Evolutionary conservation across 257 asterid genomes (phyloP).

Genomic region (Penstemon davidsonii): DNA sequence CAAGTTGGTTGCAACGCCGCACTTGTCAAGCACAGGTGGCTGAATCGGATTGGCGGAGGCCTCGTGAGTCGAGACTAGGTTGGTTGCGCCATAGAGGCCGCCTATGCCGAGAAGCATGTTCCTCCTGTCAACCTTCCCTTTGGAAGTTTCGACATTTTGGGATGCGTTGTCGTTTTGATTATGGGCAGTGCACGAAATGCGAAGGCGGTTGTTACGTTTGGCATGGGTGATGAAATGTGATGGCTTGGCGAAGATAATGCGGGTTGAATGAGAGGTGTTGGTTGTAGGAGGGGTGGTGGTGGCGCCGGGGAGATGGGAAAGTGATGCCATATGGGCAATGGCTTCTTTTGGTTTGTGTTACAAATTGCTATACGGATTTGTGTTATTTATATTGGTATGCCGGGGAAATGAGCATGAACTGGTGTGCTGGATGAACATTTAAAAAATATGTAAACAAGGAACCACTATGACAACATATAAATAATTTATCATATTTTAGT

Average conservation of each 20-base stretch:
- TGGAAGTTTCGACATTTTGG: not conserved
- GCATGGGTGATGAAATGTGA: conserved; percentile 16
- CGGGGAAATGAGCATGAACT: no score
- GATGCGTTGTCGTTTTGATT: conserved; percentile 4
- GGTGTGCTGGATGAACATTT: no score
- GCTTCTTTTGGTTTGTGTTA: no score
- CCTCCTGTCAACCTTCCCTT: conserved; percentile 30
- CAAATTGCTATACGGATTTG: no score
- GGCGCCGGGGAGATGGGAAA: not conserved
- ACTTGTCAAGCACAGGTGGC: conserved; percentile 35
- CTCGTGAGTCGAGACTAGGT: conserved; percentile 21
- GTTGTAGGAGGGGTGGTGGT: not conserved
- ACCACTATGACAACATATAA: no score
- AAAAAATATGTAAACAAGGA: no score
- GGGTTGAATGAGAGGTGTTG: not conserved
- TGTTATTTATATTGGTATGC: no score
- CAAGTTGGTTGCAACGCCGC: conserved; percentile 26
- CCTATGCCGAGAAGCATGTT: conserved; percentile 43
- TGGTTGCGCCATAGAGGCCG: conserved; percentile 38
- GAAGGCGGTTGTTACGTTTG: conserved; percentile 29
- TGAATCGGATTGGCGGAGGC: conserved; percentile 25
- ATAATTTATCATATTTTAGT: no score
- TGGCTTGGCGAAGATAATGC: conserved; percentile 29
- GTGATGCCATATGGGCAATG: no score
- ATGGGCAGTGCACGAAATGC: conserved; percentile 28